Evolutionary conservation across 805 yeast species (phyloP).

Genomic region (Yarrowia osloensis): DNA sequence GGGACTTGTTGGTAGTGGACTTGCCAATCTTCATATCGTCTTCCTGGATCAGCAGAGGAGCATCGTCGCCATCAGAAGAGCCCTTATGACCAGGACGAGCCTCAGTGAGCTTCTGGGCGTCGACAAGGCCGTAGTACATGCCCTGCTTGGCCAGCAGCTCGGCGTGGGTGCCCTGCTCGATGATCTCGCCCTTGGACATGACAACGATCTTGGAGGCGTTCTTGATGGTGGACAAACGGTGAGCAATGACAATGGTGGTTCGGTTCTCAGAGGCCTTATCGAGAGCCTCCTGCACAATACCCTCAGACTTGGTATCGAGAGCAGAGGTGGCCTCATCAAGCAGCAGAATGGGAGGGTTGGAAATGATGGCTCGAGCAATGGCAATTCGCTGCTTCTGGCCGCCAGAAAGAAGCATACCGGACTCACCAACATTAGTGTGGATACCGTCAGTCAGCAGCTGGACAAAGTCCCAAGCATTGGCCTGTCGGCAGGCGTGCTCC

Average conservation of each 20-base stretch:
- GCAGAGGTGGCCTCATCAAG: conserved; percentile 71
- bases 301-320: conserved; percentile 51
- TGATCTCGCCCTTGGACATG: conserved; percentile 53
- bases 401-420: conserved; percentile 63
- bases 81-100: conserved; percentile 32
- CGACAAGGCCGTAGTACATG: conserved; percentile 42
- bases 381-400: conserved; percentile 76
- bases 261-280: conserved; percentile 43
- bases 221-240: conserved; percentile 56
- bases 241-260: conserved; percentile 62
- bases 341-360: conserved; percentile 59
- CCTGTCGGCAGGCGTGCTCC: conserved; percentile 44
- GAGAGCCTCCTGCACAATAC: conserved; percentile 47
- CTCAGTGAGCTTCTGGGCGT: conserved; percentile 42
- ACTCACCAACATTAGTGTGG: conserved; percentile 66
- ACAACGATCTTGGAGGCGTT: conserved; percentile 60
- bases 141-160: conserved; percentile 42
- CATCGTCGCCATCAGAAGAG: not conserved
- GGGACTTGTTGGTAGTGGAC: conserved; percentile 34
- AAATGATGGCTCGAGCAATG: conserved; percentile 67
- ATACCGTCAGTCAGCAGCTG: conserved; percentile 75
- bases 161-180: conserved; percentile 49
- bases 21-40: conserved; percentile 26
- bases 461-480: conserved; percentile 47
- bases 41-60: conserved; percentile 30